phyloP scores from a whole-genome alignment of 805 yeast genomes.

The Wickerhamomyces subpelliculosus region DNA sequence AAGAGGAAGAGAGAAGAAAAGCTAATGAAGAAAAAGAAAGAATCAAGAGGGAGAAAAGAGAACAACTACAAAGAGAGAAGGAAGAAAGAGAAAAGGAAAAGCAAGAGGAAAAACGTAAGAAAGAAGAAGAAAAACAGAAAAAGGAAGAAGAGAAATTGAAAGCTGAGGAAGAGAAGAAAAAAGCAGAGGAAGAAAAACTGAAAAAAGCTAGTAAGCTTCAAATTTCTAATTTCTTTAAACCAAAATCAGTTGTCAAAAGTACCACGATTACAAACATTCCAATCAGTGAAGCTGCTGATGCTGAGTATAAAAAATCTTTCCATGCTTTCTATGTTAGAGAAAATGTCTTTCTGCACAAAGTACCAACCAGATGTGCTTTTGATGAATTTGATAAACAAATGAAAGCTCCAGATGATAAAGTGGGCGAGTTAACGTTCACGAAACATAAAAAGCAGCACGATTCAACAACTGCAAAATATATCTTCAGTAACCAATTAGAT shows the following conservation, averaged over 20 bases:
- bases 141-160: conserved; percentile 30
- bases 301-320: conserved; percentile 28
- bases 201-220: conserved; percentile 15
- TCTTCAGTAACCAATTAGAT: conserved; percentile 24
- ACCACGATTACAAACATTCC: conserved; percentile 2
- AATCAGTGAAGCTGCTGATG: conserved; percentile 5
- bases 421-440: conserved; percentile 3
- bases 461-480: conserved; percentile 21
- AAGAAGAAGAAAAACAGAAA: conserved; percentile 19
- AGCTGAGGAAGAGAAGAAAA: conserved; percentile 29
- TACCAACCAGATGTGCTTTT: conserved; percentile 1
- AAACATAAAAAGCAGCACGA: conserved; percentile 1
- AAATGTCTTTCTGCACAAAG: conserved; percentile 21
- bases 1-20: conserved; percentile 14
- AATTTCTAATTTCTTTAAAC: conserved; percentile 25
- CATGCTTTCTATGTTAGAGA: conserved; percentile 32
- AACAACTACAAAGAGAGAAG: conserved; percentile 9
- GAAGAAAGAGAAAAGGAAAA: conserved; percentile 13
- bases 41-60: conserved; percentile 1
- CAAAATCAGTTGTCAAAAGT: conserved; percentile 17
- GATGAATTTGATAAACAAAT: conserved; percentile 7
- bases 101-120: conserved; percentile 23
- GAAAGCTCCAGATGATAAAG: neutral
- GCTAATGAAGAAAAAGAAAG: conserved; percentile 8
- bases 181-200: conserved; percentile 21